Conservation (phyloP, 805 yeast species). For the Phaffomyces antillensis region DNA sequence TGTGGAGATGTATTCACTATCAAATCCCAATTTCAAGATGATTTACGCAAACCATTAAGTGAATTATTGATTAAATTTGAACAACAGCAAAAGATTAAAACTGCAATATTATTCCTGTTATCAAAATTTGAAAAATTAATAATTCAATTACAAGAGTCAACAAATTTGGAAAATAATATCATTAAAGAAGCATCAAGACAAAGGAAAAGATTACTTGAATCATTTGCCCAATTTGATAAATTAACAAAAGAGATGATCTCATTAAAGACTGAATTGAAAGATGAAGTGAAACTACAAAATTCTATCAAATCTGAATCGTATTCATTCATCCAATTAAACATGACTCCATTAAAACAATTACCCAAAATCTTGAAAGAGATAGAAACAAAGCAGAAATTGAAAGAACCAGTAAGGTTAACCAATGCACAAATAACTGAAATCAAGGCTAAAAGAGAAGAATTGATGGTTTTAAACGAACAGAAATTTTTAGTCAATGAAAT, state of each 20-base stretch:
- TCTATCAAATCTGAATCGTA: conserved; percentile 54
- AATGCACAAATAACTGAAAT: conserved; percentile 45
- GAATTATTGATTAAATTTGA: conserved; percentile 35
- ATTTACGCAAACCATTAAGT: conserved; percentile 27
- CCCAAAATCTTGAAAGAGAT: conserved; percentile 37
- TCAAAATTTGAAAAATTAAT: conserved; percentile 39
- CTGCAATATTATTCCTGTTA: conserved; percentile 30
- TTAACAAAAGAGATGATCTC: conserved; percentile 38
- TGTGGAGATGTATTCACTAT: conserved; percentile 62
- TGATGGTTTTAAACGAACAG: conserved; percentile 87
- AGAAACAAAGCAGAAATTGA: conserved; percentile 10
- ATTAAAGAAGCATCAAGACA: conserved; percentile 31
- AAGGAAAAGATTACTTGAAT: conserved; percentile 38
- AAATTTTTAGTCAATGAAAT: conserved; percentile 60
- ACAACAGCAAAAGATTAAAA: conserved; percentile 31
- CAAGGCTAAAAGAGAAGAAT: conserved; percentile 56
- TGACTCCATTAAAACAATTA: conserved; percentile 55
- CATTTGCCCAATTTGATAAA: conserved; percentile 45
- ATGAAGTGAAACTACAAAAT: conserved; percentile 40
- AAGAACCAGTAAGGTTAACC: conserved; percentile 16
- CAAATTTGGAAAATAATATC: conserved; percentile 22
- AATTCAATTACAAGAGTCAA: conserved; percentile 26
- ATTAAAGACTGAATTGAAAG: conserved; percentile 26
- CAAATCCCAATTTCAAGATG: conserved; percentile 42
- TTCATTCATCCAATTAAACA: conserved; percentile 56